phyloP scores from a whole-genome alignment of 495 filamentous ascomycete species.

The Daldinia childiae region DNA sequence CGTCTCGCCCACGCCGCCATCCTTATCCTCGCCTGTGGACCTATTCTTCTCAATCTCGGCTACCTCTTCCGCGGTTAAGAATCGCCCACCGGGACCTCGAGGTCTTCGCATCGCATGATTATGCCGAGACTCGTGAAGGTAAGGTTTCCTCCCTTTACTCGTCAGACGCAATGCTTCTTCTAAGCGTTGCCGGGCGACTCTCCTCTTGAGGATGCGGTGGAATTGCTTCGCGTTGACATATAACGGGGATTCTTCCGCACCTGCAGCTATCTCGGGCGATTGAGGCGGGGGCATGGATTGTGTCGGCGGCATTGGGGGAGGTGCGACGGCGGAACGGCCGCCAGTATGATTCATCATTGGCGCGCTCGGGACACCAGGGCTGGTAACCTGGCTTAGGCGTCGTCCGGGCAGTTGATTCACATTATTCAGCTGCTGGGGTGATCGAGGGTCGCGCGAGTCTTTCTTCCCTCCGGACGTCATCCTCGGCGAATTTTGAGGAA shows the following conservation, averaged over 20 bases:
- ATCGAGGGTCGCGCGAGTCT: constrained; percentile 66
- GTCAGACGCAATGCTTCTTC: constrained; percentile 92
- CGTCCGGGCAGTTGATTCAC: constrained; percentile 56
- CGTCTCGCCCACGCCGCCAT: constrained; percentile 43
- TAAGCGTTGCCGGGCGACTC: constrained; percentile 90
- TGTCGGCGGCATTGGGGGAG: constrained; percentile 56
- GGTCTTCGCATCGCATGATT: constrained; percentile 98
- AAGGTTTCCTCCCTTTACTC: constrained; percentile 95
- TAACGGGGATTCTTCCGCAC: constrained; percentile 90
- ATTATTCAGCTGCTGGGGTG: constrained; percentile 68
- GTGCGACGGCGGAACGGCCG: constrained; percentile 53
- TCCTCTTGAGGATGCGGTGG: constrained; percentile 92
- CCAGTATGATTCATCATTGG: constrained; percentile 66
- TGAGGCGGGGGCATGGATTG: constrained; percentile 70
- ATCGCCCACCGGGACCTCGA: constrained; percentile 93
- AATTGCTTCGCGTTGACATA: constrained; percentile 99
- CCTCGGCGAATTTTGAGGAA: constrained; percentile 69
- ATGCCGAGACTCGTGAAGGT: constrained; percentile 97
- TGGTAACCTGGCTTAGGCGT: constrained; percentile 71
- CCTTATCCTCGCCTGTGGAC: constrained; percentile 51
- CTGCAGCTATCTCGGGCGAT: constrained; percentile 82
- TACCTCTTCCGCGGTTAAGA: constrained; percentile 98
- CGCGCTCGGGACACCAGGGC: constrained; percentile 66
- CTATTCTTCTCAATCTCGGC: constrained; percentile 81
- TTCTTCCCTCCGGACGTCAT: constrained; percentile 64